These are phyloP conservation scores for Trichosporon sp. DNA, from an alignment of 1,284 basidiomycete species.

Conservation along the genomic window DNA sequence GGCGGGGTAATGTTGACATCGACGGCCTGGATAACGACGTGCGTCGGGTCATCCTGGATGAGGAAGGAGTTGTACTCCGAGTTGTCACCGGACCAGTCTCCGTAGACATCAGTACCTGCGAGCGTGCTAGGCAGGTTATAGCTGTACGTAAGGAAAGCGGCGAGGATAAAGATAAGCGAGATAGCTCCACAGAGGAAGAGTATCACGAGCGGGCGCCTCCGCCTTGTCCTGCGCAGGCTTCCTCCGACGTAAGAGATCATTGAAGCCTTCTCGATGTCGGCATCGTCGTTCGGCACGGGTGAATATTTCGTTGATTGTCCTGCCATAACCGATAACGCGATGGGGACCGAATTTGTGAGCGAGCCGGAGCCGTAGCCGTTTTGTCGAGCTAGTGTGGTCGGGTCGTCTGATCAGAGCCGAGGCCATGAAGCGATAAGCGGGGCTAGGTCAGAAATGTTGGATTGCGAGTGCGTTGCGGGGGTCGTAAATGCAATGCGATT, in stretches of 20 bases:
- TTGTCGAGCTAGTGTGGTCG: neutral
- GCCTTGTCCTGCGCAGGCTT: constrained; percentile 9
- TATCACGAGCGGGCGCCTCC: neutral
- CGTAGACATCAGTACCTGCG: neutral
- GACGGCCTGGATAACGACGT: constrained; percentile 32
- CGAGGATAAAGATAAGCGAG: neutral
- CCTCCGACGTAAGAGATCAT: constrained; percentile 17
- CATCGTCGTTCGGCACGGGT: constrained; percentile 12
- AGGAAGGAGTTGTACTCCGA: constrained; percentile 15
- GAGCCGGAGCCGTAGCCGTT: neutral
- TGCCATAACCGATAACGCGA: neutral
- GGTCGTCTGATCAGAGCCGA: neutral
- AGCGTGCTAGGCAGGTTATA: constrained; percentile 9
- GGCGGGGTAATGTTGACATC: constrained; percentile 10
- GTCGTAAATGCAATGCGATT: neutral
- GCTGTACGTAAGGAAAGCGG: neutral
- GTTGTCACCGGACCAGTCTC: constrained; percentile 4
- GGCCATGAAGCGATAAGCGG: neutral
- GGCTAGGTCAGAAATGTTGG: neutral
- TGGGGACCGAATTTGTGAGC: constrained; percentile 1
- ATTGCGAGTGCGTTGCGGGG: neutral
- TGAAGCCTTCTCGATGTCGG: constrained; percentile 7
- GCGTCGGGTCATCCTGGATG: constrained; percentile 27
- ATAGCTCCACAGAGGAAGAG: neutral
- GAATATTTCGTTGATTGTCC: neutral